phyloP scores from a whole-genome alignment of 768 basidiomycete species.

The Tulasnella calospora region DNA sequence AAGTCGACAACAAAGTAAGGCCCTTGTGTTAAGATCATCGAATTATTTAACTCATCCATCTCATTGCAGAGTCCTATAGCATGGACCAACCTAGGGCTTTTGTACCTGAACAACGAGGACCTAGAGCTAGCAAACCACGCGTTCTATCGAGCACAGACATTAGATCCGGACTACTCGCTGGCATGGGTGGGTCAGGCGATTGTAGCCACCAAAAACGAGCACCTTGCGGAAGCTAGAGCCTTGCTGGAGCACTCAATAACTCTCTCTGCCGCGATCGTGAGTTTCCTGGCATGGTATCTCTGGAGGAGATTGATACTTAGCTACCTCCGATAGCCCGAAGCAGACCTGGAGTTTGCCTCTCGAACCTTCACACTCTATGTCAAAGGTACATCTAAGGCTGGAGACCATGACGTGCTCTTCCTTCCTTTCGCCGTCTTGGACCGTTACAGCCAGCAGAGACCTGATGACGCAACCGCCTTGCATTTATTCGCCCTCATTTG shows the following conservation, averaged over 20 bases:
- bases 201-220: conserved; percentile 56
- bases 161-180: conserved; percentile 82
- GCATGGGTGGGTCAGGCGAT: conserved; percentile 91
- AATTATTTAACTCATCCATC: conserved; percentile 23
- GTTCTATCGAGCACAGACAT: conserved; percentile 78
- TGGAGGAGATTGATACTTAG: background rate
- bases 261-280: conserved; percentile 54
- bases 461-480: conserved; percentile 65
- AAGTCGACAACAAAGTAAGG: conserved; percentile 73
- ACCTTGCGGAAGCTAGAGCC: conserved; percentile 56
- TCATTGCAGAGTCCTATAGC: conserved; percentile 55
- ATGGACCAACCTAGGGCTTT: conserved; percentile 85
- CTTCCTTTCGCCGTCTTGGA: conserved; percentile 77
- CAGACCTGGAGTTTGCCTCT: conserved; percentile 70
- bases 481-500: conserved; percentile 83
- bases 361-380: conserved; percentile 48
- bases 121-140: conserved; percentile 78
- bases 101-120: conserved; percentile 78
- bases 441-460: conserved; percentile 63
- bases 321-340: conserved; percentile 54
- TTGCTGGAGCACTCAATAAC: conserved; percentile 70
- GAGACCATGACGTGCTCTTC: conserved; percentile 49
- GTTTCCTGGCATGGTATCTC: conserved; percentile 31
- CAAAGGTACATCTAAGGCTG: conserved; percentile 22
- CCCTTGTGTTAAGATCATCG: background rate